Conservation (phyloP, 148 eudicot genomes). For the Bassia scoparia region DNA sequence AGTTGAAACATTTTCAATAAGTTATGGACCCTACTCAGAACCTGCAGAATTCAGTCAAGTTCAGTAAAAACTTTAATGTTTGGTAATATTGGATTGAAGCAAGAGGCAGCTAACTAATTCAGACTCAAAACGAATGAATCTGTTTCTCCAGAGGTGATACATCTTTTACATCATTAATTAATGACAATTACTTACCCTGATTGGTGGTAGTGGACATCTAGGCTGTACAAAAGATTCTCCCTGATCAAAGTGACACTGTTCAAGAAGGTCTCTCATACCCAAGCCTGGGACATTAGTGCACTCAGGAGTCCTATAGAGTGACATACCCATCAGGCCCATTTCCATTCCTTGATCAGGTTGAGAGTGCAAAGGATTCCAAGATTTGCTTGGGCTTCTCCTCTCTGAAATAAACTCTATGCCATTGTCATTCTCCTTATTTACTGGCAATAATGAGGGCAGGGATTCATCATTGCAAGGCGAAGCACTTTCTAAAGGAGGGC, state of each 20-base stretch:
- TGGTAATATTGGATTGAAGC: background rate
- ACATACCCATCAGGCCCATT: constrained; percentile 42
- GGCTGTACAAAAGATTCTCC: constrained; percentile 36
- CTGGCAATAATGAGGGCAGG: constrained; percentile 24
- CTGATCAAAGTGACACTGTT: constrained; percentile 40
- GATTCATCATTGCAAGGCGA: constrained; percentile 30
- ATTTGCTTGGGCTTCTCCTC: constrained; percentile 39
- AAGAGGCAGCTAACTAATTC: background rate
- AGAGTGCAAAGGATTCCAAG: constrained; percentile 32
- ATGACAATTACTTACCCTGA: constrained; percentile 42
- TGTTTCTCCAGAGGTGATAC: no score
- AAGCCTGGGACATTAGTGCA: constrained; percentile 38
- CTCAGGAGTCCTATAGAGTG: constrained; percentile 34
- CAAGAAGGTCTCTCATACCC: constrained; percentile 47
- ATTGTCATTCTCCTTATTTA: constrained; percentile 34
- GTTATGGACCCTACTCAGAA: background rate
- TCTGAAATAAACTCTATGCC: constrained; percentile 39
- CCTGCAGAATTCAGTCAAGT: background rate
- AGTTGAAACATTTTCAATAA: background rate
- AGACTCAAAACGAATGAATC: no score
- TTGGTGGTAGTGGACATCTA: constrained; percentile 37
- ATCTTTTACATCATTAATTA: background rate
- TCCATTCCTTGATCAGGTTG: constrained; percentile 47
- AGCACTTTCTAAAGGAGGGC: constrained; percentile 35
- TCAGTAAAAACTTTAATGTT: background rate